Percentiles rank a stretch among this genome's conserved stretches.
Conservation (phyloP, 2,329 filamentous ascomycete species). For the Diaporthe vaccinii region DNA sequence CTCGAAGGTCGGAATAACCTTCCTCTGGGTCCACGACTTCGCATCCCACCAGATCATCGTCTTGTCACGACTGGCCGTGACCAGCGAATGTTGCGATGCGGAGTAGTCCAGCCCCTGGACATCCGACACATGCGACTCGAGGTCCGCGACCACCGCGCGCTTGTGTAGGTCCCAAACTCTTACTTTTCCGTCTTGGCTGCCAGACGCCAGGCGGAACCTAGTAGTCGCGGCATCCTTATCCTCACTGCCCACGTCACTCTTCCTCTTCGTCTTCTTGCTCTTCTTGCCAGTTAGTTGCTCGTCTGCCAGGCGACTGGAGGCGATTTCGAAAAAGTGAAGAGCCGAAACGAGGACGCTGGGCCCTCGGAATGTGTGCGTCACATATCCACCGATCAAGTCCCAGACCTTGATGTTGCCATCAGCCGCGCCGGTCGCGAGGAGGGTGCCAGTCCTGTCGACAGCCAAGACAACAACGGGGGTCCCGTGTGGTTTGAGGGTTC, state of each 20-base stretch:
- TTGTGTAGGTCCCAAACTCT: constrained; percentile 93
- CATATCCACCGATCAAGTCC: constrained; percentile 91
- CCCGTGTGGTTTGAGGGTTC: constrained; percentile 89
- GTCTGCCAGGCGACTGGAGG: constrained; percentile 57
- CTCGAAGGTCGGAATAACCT: constrained; percentile 87
- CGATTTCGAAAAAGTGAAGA: constrained; percentile 88
- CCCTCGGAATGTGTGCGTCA: constrained; percentile 95
- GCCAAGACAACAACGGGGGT: constrained; percentile 90
- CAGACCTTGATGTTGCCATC: constrained; percentile 97
- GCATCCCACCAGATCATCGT: constrained; percentile 94
- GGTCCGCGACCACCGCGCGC: constrained; percentile 79
- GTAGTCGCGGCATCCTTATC: constrained; percentile 57
- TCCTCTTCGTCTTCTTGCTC: constrained; percentile 56
- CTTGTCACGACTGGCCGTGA: constrained; percentile 92
- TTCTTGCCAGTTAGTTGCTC: constrained; percentile 59
- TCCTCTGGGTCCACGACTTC: constrained; percentile 84
- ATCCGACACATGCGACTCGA: constrained; percentile 95
- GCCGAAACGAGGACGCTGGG: constrained; percentile 93
- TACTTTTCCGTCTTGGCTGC: constrained; percentile 93
- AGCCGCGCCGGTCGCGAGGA: constrained; percentile 92
- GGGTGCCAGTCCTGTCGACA: constrained; percentile 87
- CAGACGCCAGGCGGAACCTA: constrained; percentile 86
- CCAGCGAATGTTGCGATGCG: constrained; percentile 77
- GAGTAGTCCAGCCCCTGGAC: constrained; percentile 91
- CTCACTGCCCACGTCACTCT: constrained; percentile 58